phyloP scores from a whole-genome alignment of 2,329 filamentous ascomycete species.

The Epichloe sp. region DNA sequence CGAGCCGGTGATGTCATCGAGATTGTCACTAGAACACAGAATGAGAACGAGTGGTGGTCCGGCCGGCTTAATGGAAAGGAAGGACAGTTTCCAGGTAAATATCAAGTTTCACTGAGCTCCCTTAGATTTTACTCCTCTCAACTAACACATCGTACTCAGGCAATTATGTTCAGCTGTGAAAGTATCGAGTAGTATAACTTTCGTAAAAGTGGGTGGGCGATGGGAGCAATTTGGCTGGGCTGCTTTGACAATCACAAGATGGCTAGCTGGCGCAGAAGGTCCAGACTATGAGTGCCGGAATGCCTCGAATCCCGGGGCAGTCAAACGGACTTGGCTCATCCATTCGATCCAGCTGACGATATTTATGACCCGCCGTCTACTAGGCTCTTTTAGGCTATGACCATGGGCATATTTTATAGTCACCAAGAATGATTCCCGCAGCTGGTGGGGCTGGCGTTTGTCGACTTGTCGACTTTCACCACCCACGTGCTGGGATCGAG shows the following conservation, averaged over 20 bases:
- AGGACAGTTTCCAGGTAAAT: constrained; percentile 88
- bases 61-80: constrained; percentile 67
- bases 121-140: background rate
- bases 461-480: no score
- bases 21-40: constrained; percentile 68
- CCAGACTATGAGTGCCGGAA: background rate
- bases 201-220: background rate
- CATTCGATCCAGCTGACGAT: background rate
- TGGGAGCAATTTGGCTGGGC: background rate
- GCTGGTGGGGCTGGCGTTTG: no score
- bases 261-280: background rate
- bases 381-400: background rate
- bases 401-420: no score
- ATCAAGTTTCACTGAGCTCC: background rate
- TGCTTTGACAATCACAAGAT: background rate
- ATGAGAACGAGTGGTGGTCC: constrained; percentile 96
- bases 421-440: no score
- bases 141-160: background rate
- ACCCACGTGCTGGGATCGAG: no score
- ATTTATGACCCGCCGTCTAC: background rate
- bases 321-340: background rate
- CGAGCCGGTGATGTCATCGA: constrained; percentile 80
- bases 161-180: constrained; percentile 6
- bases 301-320: background rate
- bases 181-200: background rate